phyloP scores from a whole-genome alignment of 495 filamentous ascomycete species.

The Neurospora tetrasperma region DNA sequence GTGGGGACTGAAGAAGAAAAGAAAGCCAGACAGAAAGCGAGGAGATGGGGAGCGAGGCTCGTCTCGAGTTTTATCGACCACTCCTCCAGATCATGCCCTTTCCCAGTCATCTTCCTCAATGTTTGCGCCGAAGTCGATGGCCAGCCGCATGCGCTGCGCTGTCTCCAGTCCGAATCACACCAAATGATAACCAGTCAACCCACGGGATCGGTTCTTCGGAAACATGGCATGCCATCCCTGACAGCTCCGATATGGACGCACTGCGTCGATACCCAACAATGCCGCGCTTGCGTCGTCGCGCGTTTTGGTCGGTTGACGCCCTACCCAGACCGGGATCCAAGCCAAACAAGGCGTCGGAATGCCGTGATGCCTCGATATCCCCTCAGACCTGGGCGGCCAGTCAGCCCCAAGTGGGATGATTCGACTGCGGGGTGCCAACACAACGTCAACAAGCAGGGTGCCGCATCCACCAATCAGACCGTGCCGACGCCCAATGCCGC shows the following conservation, averaged over 20 bases:
- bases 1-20: background rate
- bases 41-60: background rate
- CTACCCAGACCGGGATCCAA: background rate
- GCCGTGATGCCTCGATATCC: background rate
- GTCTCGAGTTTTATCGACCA: background rate
- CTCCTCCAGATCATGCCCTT: background rate
- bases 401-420: conserved; percentile 1
- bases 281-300: background rate
- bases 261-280: background rate
- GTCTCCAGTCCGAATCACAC: background rate
- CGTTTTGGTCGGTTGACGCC: background rate
- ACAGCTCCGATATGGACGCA: background rate
- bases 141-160: background rate
- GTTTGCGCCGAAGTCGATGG: background rate
- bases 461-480: background rate
- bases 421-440: conserved; percentile 1
- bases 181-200: background rate
- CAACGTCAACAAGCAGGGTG: background rate
- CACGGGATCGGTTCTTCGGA: background rate
- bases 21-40: background rate
- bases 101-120: background rate
- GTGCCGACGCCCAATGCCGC: background rate
- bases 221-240: background rate
- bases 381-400: background rate
- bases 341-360: background rate